Percentiles rank a stretch among this genome's conserved stretches.
phyloP scores from a whole-genome alignment of 495 filamentous ascomycete species.

The Xylaria sp. region DNA sequence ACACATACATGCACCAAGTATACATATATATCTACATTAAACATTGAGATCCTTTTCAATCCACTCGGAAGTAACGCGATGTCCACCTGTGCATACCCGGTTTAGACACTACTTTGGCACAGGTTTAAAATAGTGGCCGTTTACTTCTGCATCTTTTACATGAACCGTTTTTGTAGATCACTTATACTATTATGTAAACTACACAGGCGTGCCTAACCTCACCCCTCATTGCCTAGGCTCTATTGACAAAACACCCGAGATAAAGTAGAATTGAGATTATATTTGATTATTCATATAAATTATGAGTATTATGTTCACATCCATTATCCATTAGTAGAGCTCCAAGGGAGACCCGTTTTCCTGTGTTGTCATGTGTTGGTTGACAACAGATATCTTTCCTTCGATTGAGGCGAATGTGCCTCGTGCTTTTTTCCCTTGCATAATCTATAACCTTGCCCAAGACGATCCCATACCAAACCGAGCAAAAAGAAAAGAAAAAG shows the following conservation, averaged over 20 bases:
- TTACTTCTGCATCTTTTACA: background rate
- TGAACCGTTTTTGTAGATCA: background rate
- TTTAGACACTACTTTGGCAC: too few species aligned
- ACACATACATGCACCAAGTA: too few species aligned
- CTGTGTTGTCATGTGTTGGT: background rate
- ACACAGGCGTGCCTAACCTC: background rate
- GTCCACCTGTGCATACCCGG: too few species aligned
- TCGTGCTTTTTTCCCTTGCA: background rate
- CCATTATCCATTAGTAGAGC: constrained; percentile 10
- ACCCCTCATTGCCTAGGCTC: background rate
- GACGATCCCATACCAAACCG: background rate
- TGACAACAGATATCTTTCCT: background rate
- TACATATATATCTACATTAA: too few species aligned
- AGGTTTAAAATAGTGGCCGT: background rate
- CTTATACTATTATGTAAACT: background rate
- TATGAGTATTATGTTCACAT: constrained; percentile 3
- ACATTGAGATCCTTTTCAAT: too few species aligned
- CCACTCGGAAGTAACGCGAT: too few species aligned
- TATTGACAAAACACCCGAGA: background rate
- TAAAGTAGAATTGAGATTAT: background rate
- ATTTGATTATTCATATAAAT: background rate
- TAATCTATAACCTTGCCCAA: background rate
- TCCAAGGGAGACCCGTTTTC: background rate
- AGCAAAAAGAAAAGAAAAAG: background rate
- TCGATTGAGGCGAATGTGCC: background rate